phyloP scores from a whole-genome alignment of 495 filamentous ascomycete genomes.

The Xeromyces bisporus region DNA sequence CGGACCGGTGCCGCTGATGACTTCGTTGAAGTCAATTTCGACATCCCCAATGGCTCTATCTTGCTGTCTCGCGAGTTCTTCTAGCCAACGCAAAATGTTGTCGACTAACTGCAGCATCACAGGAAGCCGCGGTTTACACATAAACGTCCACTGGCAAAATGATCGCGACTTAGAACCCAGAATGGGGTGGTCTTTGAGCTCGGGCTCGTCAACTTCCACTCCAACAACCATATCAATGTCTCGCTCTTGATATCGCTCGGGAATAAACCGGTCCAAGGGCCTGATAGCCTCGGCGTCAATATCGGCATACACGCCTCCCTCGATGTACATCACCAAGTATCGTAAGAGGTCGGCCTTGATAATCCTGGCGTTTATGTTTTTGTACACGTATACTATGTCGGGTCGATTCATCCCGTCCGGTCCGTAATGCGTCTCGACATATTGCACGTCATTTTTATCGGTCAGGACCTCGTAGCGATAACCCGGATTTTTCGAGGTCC shows the following conservation, averaged over 20 bases:
- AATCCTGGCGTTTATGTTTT: slow-evolving; percentile 37
- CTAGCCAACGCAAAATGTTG: slow-evolving; percentile 42
- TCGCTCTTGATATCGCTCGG: slow-evolving; percentile 20
- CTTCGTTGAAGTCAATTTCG: slow-evolving; percentile 47
- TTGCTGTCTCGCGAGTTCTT: slow-evolving; percentile 35
- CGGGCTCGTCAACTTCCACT: slow-evolving; percentile 47
- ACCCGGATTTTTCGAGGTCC: slow-evolving; percentile 39
- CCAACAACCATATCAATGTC: slow-evolving; percentile 46
- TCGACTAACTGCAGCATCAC: slow-evolving; percentile 46
- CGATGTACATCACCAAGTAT: slow-evolving; percentile 35
- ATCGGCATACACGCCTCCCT: slow-evolving; percentile 34
- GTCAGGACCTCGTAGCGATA: slow-evolving; percentile 49
- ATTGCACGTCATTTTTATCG: slow-evolving; percentile 40
- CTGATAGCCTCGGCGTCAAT: slow-evolving; percentile 32
- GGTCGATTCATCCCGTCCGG: slow-evolving; percentile 38
- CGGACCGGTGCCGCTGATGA: slow-evolving; percentile 49
- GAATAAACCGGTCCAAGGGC: slow-evolving; percentile 28
- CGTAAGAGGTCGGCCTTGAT: slow-evolving; percentile 38
- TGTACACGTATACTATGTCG: slow-evolving; percentile 43
- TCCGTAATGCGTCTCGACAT: slow-evolving; percentile 42
- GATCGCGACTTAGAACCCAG: slow-evolving; percentile 43
- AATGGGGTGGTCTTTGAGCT: slow-evolving; percentile 41
- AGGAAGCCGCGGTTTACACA: slow-evolving; percentile 41
- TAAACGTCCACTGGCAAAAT: slow-evolving; percentile 57
- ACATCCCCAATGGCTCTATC: slow-evolving; percentile 34